Evolutionary conservation across 768 basidiomycete species (phyloP), one percentile per base, ranked within the genome.

Genomic region (Sporobolomyces roseus): DNA sequence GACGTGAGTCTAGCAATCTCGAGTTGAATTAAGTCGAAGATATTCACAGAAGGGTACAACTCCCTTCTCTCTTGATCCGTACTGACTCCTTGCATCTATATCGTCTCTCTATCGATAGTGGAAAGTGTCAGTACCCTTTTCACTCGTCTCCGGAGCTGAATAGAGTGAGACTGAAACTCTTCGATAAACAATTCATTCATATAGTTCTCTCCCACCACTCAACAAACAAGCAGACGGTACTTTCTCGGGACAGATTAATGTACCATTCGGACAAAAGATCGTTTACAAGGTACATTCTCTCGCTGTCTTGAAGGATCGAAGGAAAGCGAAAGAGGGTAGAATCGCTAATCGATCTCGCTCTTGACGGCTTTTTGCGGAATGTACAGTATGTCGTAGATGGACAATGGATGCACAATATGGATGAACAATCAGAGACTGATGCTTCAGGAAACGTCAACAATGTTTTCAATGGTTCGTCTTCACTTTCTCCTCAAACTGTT

Each of bases 391-490:
- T 90, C 76, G 88, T 91, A 61, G 90, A 91, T 76, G 86, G 85
- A 7, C 23, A 78, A 66, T 91, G 88, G 89, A 74, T 80, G 54
- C 81, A 82, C 53, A 81, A 82, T 53, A 81, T 83, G 41, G 81
- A 82, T 66, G 81, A 82, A 64, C 85, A 86, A 9, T 85, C 84
- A 60, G 87, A 88, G 78, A 75, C 79, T 1, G 88, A 90, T 74
- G 76, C 78, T 13, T 78, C 79, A 27, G 89, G 88, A 21, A 87
- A 87, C 77, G 76, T 86, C 25, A 91, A 91, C 78, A 89, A 90
- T 77, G 79, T 88, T 60, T 83, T 63, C 41, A 45, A 33, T 2
- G 67, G 71, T 68, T 10, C 30, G 60, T 23, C 52, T 29, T 32
- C n/a, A 29, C 29, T 29, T 46, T 46, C 45, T 14, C n/a, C 16